These are phyloP conservation scores for Citrus australasica DNA, from an alignment of 345 rosid genomes.

Conservation along the genomic window DNA sequence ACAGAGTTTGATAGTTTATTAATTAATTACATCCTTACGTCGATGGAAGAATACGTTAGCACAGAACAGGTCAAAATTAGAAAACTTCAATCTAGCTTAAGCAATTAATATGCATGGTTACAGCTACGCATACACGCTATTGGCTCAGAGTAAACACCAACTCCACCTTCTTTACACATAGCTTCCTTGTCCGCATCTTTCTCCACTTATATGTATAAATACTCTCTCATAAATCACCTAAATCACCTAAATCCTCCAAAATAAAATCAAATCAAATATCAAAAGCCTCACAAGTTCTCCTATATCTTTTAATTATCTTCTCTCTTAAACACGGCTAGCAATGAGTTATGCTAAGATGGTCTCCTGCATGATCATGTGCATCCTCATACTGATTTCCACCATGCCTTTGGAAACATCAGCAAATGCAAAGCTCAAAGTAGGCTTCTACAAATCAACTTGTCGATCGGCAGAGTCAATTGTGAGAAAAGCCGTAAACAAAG, in stretches of 20 bases:
- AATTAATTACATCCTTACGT: too few relatives aligned
- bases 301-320: too few relatives aligned
- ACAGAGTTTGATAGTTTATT: too few relatives aligned
- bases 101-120: neutral
- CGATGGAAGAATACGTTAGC: neutral
- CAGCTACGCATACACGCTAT: conserved; percentile 13
- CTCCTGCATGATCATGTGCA: neutral
- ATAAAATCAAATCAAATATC: too few relatives aligned
- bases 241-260: too few relatives aligned
- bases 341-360: neutral
- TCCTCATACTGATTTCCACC: neutral
- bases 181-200: neutral
- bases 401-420: conserved; percentile 6
- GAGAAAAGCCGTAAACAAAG: conserved; percentile 20
- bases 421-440: conserved; percentile 14
- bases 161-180: neutral
- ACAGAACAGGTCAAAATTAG: neutral
- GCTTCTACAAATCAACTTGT: conserved; percentile 22
- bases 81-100: neutral
- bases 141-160: conserved; percentile 12
- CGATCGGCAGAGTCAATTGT: conserved; percentile 25
- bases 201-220: conserved; percentile 9
- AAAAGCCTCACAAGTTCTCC: neutral
- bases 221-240: neutral
- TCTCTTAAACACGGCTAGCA: too few relatives aligned